These are phyloP conservation scores for Wallacemonas rigidus DNA, from an alignment of 208 protist genomes.

Conservation along the genomic window DNA sequence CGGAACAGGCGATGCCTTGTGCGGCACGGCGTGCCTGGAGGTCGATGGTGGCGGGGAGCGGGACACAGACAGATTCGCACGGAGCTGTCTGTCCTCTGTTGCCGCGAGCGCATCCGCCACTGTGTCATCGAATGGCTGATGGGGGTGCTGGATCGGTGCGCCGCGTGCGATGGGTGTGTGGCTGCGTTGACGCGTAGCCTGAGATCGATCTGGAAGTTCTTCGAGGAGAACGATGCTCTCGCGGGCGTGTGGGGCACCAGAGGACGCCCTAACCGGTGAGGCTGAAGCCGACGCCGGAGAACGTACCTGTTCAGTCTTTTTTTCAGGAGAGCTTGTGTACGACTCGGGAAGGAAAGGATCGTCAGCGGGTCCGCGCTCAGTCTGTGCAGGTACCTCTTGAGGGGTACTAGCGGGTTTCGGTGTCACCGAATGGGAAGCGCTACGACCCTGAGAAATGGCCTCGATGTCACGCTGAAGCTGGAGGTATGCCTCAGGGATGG, in stretches of 20 bases:
- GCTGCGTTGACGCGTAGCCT: background rate
- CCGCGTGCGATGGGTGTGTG: conserved; percentile 8
- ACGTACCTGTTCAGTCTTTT: no score
- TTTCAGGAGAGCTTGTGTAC: no score
- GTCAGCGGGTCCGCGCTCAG: no score
- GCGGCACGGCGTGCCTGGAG: background rate
- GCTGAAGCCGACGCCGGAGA: no score
- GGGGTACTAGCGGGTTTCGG: background rate
- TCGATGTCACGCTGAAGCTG: conserved; percentile 44
- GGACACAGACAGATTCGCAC: conserved; percentile 15
- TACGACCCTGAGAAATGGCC: conserved; percentile 43
- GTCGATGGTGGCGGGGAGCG: conserved; percentile 26
- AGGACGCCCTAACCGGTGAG: no score
- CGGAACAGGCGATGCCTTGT: background rate
- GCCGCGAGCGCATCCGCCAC: background rate
- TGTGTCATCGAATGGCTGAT: conserved; percentile 25
- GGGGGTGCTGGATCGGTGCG: conserved; percentile 40
- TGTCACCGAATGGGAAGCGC: conserved; percentile 18
- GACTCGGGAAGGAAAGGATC: no score
- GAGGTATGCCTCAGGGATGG: conserved; percentile 41
- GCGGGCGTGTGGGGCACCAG: conserved; percentile 2
- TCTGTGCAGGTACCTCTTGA: background rate
- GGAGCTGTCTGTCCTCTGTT: background rate
- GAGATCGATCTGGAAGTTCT: background rate
- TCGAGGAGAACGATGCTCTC: conserved; percentile 43